phyloP scores from a whole-genome alignment of 1,284 basidiomycete genomes.

The Fistulina hepatica region DNA sequence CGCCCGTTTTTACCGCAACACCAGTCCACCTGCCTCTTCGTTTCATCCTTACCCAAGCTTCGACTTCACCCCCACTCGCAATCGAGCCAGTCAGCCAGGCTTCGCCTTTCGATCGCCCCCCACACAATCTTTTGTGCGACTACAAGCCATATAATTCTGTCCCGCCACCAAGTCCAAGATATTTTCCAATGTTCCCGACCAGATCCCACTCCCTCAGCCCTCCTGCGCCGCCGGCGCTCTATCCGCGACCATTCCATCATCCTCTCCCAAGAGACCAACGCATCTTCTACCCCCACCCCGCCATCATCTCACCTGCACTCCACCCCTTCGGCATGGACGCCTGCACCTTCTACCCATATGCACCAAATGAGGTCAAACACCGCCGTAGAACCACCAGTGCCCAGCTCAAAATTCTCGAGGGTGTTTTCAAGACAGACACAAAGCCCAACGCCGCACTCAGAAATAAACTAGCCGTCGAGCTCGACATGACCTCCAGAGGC shows the following conservation, averaged over 20 bases:
- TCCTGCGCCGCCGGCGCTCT: not conserved
- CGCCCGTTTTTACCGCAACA: too few relatives aligned
- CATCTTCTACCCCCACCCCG: slow-evolving; percentile 13
- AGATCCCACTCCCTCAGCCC: not conserved
- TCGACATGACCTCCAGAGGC: slow-evolving; percentile 86
- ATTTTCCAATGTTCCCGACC: too few relatives aligned
- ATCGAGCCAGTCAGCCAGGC: too few relatives aligned
- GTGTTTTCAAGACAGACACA: slow-evolving; percentile 74
- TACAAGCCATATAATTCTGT: too few relatives aligned
- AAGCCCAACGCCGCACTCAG: slow-evolving; percentile 80
- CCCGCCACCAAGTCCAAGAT: too few relatives aligned
- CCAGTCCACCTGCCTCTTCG: too few relatives aligned
- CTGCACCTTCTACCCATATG: slow-evolving; percentile 72
- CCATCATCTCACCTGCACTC: slow-evolving; percentile 4
- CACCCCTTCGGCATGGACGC: slow-evolving; percentile 45
- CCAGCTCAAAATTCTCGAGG: slow-evolving; percentile 80
- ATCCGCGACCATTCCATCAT: not conserved
- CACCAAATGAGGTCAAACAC: slow-evolving; percentile 85
- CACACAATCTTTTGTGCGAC: too few relatives aligned
- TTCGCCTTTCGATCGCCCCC: too few relatives aligned
- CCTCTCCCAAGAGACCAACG: too few relatives aligned
- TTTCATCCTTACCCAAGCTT: too few relatives aligned
- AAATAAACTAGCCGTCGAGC: slow-evolving; percentile 66
- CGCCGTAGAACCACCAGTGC: slow-evolving; percentile 73
- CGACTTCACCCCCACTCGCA: too few relatives aligned